Percentiles rank a stretch among this genome's conserved stretches.
Evolutionary conservation across 2,329 filamentous ascomycete species (phyloP).

Genomic region (Diaporthe ilicicola): DNA sequence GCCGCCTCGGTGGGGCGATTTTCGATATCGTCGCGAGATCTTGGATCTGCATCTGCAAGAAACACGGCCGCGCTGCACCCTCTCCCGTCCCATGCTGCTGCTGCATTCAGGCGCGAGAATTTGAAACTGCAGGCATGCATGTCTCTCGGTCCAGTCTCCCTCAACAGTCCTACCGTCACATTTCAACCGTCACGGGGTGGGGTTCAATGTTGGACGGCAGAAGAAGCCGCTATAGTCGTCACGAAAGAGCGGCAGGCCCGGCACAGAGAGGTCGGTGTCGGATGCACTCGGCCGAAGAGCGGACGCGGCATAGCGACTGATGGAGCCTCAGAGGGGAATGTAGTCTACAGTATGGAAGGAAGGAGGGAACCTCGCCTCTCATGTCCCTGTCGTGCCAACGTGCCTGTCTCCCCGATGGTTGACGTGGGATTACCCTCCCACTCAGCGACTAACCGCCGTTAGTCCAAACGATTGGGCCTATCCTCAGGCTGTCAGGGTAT

Average conservation of each 20-base stretch:
- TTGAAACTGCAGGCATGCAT: conserved; percentile 26
- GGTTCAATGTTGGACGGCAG: neutral
- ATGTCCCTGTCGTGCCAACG: neutral
- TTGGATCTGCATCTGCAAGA: neutral
- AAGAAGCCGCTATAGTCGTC: neutral
- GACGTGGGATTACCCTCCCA: conserved; percentile 2
- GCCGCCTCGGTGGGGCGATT: neutral
- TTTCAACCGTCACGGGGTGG: neutral
- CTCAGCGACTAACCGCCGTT: neutral
- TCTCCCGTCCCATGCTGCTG: neutral
- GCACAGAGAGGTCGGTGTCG: neutral
- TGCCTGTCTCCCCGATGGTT: neutral
- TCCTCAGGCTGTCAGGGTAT: neutral
- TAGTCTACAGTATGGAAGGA: no score
- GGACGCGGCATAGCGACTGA: neutral
- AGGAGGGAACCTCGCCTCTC: neutral
- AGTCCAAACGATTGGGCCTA: neutral
- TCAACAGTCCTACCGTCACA: neutral
- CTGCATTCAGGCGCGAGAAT: neutral
- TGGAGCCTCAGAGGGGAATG: neutral
- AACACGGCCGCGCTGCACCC: neutral
- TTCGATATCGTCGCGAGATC: conserved; percentile 3
- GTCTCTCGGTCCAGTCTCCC: conserved; percentile 6
- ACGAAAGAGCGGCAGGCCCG: neutral
- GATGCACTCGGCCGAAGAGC: conserved; percentile 13